Evolutionary conservation across 306 rosid genomes (phyloP), one percentile per base, ranked within the genome.

Genomic region (Elaeagnus macrophylla): DNA sequence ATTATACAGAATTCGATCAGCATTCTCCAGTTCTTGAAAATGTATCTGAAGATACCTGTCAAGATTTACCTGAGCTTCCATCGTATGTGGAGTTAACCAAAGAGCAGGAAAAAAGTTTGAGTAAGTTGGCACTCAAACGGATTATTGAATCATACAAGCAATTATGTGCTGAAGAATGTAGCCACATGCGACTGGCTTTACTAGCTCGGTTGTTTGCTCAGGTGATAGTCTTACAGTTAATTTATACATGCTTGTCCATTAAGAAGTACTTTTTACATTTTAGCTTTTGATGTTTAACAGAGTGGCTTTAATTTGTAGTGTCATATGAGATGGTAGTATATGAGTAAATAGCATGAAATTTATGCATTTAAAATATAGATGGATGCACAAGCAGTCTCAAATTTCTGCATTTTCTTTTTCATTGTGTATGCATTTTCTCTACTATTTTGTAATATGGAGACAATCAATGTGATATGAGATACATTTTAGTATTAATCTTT

Each of bases 171-270:
- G 70, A 75, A 65, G 85, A 80, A 44, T 87, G 78, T 67, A 81
- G 75, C 61, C 89, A 84, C 80, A 76, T 79, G 70, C 81, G 93
- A 62, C 73, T 84, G 73, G 82, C 85, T 55, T 78, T 91, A 67
- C 91, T 91, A 60, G 85, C 96, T 63, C 86, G 95, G 59, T 74
- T 91, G 77, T 86, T 82, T 65, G 99, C 96, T 62, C 99, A 91
- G 96, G 99, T 91, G 63, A 51, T 42, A 48, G 39, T 50, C 12
- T 14, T 19, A 8, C n/a, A 49, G 10, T 20, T 49, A 49, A 49
- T 49, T 9, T 16, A 18, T 16, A 10, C 9, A 17, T 9, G 8
- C 2, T 6, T 14, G n/a, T 9, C 15, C 7, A 17, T 45, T 9
- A 38, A 25, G 32, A 25, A 25, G 2, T 5, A 25, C 32, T 25